Base-by-base conservation (phyloP, 192 early-diverging fungal genomes). In the Umbelopsis sp. region DNA sequence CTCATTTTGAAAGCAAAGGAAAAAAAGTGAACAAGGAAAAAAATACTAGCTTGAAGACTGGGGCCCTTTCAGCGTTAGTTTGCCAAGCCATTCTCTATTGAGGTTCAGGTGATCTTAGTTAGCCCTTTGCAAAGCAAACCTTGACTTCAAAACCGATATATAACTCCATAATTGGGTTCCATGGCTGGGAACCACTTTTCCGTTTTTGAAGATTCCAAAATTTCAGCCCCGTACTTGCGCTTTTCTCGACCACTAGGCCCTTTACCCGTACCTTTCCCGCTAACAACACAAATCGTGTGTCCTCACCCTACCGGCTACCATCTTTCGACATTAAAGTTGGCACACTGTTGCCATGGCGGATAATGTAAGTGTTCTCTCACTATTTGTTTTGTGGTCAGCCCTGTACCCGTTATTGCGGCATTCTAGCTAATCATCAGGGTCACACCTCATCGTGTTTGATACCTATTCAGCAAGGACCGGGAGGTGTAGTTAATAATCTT, bases 301-400 rank as follows among this genome's bases (percentile, higher is more conserved):
- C 31, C 56, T 62, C 17, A 32, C 31, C 32, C 56, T 20, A 62
- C 20, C 31, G 25, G 31, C 31, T 34, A 29, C 16, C 29, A 20
- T 20, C 56, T 34, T 32, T 34, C 56, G 34, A 62, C 17, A 29
- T 62, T n/a, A 29, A 62, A 62, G 56, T 62, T 62, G 56, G 56
- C 56, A 62, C 31, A 62, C 56, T 31, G 56, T 62, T 26, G 56
- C n/a, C 56, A 62, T 62, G 56, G 56, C 29, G 26, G 56, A 62
- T 20, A 34, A 34, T 62, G 56, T 62, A 62, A n/a, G 56, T 62
- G 26, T 4, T 32, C 47, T 49, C n/a, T n/a, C n/a, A 16, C 14
- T 49, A 5, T 49, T 49, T n/a, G 20, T 49, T 21, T n/a, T 3
- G 47, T 49, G 2, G 20, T 17, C 47, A 16, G 47, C 16, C 17